These are phyloP conservation scores for Corymbia calophylla DNA, from an alignment of 441 rosid genomes.

Conservation along the genomic window DNA sequence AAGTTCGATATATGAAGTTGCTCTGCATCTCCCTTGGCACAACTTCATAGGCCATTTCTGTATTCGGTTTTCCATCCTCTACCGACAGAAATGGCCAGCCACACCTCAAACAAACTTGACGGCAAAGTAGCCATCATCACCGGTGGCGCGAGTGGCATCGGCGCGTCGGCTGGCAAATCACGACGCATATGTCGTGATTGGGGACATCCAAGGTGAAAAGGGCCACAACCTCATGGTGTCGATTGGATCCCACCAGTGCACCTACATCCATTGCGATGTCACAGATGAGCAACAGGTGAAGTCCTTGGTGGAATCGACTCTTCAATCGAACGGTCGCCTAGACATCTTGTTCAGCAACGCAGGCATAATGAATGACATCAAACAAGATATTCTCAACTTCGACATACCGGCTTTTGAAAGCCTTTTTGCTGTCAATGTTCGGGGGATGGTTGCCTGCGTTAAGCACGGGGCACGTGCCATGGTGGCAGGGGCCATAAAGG, in stretches of 20 bases:
- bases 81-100: no score
- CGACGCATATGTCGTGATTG: background rate
- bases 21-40: no score
- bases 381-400: constrained; percentile 5
- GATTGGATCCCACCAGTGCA: background rate
- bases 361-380: background rate
- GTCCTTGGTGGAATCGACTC: constrained; percentile 5
- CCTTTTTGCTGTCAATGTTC: background rate
- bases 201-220: background rate
- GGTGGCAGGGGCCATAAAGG: constrained; percentile 2
- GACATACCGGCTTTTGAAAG: background rate
- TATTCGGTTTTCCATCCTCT: no score
- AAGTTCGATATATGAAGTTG: no score
- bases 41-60: no score
- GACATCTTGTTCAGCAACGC: constrained; percentile 11
- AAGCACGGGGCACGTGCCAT: constrained; percentile 12
- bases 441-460: background rate
- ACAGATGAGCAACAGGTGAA: background rate
- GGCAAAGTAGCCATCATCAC: no score
- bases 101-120: no score
- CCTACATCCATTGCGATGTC: constrained; percentile 10
- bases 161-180: no score
- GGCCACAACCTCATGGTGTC: background rate
- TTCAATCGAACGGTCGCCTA: background rate
- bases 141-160: no score